A percentile compares a stretch with the other conserved stretches of the same genome.
Evolutionary conservation across 306 rosid genomes (phyloP).

Genomic region (Cajanus cajan): DNA sequence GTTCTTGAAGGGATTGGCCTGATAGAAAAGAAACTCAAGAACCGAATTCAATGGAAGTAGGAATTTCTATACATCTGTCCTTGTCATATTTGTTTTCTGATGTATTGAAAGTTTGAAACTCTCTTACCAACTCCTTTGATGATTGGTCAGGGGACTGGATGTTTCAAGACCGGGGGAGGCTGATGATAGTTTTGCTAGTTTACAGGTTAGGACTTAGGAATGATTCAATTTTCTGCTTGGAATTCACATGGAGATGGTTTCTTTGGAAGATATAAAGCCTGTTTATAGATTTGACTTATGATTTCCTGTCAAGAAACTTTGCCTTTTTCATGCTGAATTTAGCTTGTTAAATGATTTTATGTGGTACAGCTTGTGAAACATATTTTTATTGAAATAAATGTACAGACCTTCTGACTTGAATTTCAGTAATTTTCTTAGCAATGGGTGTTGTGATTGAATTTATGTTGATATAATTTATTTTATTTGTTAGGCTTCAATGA

Average conservation of each 20-base stretch:
- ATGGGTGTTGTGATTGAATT: slow-evolving; percentile 2
- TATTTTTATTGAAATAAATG: slow-evolving; percentile 23
- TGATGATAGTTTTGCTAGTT: slow-evolving; percentile 69
- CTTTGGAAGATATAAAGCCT: slow-evolving; percentile 8
- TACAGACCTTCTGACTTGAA: slow-evolving; percentile 8
- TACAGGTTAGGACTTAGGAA: slow-evolving; percentile 79
- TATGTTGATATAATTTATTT: background rate
- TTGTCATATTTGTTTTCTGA: slow-evolving; percentile 23
- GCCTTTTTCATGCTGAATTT: background rate
- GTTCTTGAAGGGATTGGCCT: slow-evolving; percentile 99
- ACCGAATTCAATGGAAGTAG: slow-evolving; percentile 98
- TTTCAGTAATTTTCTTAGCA: slow-evolving; percentile 7
- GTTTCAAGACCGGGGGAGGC: slow-evolving; percentile 78
- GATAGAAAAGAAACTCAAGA: slow-evolving; percentile 94
- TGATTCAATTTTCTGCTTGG: slow-evolving; percentile 23
- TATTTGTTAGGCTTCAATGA: slow-evolving; percentile 3
- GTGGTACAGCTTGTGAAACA: background rate
- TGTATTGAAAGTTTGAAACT: slow-evolving; percentile 28
- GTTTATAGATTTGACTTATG: background rate
- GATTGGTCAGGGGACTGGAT: slow-evolving; percentile 76
- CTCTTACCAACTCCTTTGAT: slow-evolving; percentile 27
- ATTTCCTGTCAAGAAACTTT: background rate
- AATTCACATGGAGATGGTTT: slow-evolving; percentile 23
- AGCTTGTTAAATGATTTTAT: slow-evolving; percentile 5
- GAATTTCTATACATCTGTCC: slow-evolving; percentile 32